Conservation (phyloP, 2,329 filamentous ascomycete genomes). For the Ophiosphaerella korrae region DNA sequence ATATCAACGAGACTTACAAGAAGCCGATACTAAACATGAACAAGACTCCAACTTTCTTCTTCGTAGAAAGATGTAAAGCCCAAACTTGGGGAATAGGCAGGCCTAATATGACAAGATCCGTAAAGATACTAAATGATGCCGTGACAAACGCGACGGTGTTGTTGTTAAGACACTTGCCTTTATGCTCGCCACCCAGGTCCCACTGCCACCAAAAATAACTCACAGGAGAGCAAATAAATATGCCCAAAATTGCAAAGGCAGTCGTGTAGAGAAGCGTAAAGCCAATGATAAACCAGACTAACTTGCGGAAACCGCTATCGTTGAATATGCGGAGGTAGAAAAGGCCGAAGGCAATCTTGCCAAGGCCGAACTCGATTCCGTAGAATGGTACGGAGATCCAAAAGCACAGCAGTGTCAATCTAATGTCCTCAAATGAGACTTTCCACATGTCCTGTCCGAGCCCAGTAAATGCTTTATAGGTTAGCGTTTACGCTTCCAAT, state of each 20-base stretch:
- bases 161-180: slow-evolving; percentile 40
- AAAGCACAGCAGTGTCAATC: slow-evolving; percentile 15
- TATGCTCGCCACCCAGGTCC: slow-evolving; percentile 33
- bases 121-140: slow-evolving; percentile 37
- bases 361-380: slow-evolving; percentile 11
- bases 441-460: slow-evolving; percentile 58
- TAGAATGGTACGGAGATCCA: slow-evolving; percentile 41
- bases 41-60: slow-evolving; percentile 44
- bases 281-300: slow-evolving; percentile 15
- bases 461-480: slow-evolving; percentile 27
- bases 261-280: slow-evolving; percentile 24
- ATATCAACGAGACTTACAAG: slow-evolving; percentile 31
- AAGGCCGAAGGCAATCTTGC: slow-evolving; percentile 12
- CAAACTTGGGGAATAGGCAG: slow-evolving; percentile 40
- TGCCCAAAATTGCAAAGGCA: slow-evolving; percentile 20
- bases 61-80: slow-evolving; percentile 32
- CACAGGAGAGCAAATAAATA: slow-evolving; percentile 39
- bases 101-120: slow-evolving; percentile 32
- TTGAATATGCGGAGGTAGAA: slow-evolving; percentile 37
- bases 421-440: slow-evolving; percentile 34
- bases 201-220: slow-evolving; percentile 36
- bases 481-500: not conserved
- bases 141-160: slow-evolving; percentile 36
- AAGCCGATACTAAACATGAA: slow-evolving; percentile 45
- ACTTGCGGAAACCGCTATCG: slow-evolving; percentile 12